Base-by-base conservation (phyloP, 2,329 filamentous ascomycete species). In the Ascochyta clinopodiicola region DNA sequence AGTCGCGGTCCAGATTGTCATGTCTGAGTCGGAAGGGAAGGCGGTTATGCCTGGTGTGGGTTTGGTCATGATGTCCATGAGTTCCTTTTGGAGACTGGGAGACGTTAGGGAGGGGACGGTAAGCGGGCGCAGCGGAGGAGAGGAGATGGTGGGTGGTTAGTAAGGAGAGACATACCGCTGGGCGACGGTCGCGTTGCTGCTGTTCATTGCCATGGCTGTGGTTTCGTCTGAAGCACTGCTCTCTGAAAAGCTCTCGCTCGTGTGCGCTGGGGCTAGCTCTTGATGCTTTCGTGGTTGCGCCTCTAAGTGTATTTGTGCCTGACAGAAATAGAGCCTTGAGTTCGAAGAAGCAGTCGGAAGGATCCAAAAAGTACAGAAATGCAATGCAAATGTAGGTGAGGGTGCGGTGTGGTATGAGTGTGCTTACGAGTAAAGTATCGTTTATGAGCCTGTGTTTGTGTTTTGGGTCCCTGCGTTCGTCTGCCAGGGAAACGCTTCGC, bases 31-130 rank as follows among this genome's bases (percentile, higher is more conserved):
- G 56, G 91, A 89, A 25, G 95, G 95, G 77, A 99, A 99, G 61
- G 96, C 96, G 51, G 93, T 96, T 71, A 98, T 88, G 64, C 95
- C 95, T 13, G 93, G 92, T 0, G 94, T 93, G 1, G 93, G 89
- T 37, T 93, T 93, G 68, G 92, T 93, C 95, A 99, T 98, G 67
- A 99, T 87, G 77, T 95, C 89, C 94, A 99, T 98, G 66, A 99
- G 85, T 79, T 99, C 95, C 44, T 93, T 96, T 79, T 99, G 95
- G 53, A 99, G 84, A 70, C 95, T 98, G 72, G 29, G 59, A 17
- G 51, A 5, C 17, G 55, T 66, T 56, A 63, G 67, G 39, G 19
- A 4, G 22, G 17, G 46, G 1, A 39, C 32, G 44, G 65, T 38
- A 19, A 4, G 22, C 15, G 48, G 1, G 40, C 31, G 42, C 1